Percentiles rank a stretch among this genome's conserved stretches.
Conservation (phyloP, 2,329 filamentous ascomycete genomes). For the Diatrype stigma region DNA sequence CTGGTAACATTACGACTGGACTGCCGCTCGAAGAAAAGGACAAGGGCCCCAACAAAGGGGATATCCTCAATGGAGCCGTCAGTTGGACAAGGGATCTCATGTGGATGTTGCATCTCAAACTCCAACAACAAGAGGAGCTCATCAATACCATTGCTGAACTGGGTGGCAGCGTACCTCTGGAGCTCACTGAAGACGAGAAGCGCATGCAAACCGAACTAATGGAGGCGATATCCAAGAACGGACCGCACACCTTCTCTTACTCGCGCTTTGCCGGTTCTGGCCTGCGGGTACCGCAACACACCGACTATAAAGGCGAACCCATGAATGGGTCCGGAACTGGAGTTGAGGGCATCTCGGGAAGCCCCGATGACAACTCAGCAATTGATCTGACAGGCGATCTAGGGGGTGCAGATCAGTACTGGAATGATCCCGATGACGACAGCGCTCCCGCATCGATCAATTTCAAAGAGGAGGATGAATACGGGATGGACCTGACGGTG, state of each 20-base stretch:
- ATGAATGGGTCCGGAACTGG: constrained; percentile 45
- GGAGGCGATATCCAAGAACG: constrained; percentile 80
- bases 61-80: constrained; percentile 94
- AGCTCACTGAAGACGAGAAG: constrained; percentile 84
- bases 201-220: constrained; percentile 93
- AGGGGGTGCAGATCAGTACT: constrained; percentile 53
- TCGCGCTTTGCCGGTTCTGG: constrained; percentile 79
- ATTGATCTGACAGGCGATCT: constrained; percentile 41
- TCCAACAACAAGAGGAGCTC: constrained; percentile 84
- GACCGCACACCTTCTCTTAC: constrained; percentile 73
- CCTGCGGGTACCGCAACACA: constrained; percentile 87
- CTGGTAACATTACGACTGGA: constrained; percentile 85
- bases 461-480: constrained; percentile 95
- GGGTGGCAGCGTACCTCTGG: constrained; percentile 73
- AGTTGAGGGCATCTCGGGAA: constrained; percentile 45
- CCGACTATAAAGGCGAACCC: constrained; percentile 81
- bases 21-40: constrained; percentile 95
- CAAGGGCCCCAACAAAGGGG: constrained; percentile 97
- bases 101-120: constrained; percentile 90
- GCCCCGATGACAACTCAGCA: constrained; percentile 41
- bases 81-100: constrained; percentile 97
- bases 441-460: constrained; percentile 63
- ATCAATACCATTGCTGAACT: constrained; percentile 69
- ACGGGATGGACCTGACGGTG: constrained; percentile 67
- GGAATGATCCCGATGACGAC: constrained; percentile 65